Conservation (phyloP, 1,284 basidiomycete species). For the Austroboletus rostrupii region DNA sequence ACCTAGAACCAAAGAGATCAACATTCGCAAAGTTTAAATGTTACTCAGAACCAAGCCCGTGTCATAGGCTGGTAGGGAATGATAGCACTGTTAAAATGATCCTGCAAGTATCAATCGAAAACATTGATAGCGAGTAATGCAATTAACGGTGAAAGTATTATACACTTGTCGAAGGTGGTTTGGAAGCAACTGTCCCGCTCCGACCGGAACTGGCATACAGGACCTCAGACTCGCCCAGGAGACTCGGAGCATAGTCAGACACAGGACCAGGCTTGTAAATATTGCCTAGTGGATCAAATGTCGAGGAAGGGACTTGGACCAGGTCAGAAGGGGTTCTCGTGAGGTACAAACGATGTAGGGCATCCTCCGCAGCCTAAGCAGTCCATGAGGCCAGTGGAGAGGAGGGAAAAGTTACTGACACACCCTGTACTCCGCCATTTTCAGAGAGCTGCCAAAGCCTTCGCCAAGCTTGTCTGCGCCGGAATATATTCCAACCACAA, state of each 20-base stretch:
- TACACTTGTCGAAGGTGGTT: constrained; percentile 28
- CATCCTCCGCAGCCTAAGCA: constrained; percentile 76
- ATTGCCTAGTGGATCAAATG: constrained; percentile 36
- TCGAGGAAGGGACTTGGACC: constrained; percentile 65
- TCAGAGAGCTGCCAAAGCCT: constrained; percentile 88
- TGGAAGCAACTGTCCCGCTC: constrained; percentile 31
- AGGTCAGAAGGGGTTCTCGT: constrained; percentile 67
- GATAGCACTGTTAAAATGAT: background rate
- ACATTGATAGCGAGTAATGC: constrained; percentile 15
- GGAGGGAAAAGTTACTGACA: constrained; percentile 17
- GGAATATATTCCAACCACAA: constrained; percentile 92
- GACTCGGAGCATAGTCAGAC: constrained; percentile 48
- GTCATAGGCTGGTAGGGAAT: too few relatives aligned
- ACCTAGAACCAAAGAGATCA: too few relatives aligned
- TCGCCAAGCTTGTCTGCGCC: constrained; percentile 89
- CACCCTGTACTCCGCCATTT: constrained; percentile 95
- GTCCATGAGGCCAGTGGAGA: background rate
- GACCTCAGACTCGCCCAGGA: constrained; percentile 59
- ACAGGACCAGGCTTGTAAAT: constrained; percentile 31
- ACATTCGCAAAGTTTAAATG: too few relatives aligned
- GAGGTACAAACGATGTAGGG: constrained; percentile 77
- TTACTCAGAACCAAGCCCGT: too few relatives aligned
- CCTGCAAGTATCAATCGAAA: background rate
- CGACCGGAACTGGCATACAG: constrained; percentile 63
- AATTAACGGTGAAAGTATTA: constrained; percentile 29